Conservation (phyloP, 2,329 filamentous ascomycete species). For the Microcyclospora pomicola region DNA sequence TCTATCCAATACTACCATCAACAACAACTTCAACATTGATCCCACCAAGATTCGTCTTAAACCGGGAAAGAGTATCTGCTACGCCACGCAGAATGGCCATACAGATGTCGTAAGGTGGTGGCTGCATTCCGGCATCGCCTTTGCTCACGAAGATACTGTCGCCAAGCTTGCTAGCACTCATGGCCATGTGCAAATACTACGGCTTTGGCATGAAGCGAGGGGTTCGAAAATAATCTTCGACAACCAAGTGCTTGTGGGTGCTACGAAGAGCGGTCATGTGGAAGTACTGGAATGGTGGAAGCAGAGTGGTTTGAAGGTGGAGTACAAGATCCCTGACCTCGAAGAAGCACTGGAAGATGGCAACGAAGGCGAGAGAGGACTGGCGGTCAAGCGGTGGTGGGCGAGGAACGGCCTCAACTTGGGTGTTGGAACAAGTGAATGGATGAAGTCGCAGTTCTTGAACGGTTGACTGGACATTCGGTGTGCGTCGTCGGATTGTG, state of each 20-base stretch:
- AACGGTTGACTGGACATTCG: slow-evolving; percentile 4
- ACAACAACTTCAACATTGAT: slow-evolving; percentile 14
- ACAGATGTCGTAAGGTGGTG: slow-evolving; percentile 73
- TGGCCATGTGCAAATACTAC: slow-evolving; percentile 70
- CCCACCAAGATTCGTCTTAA: slow-evolving; percentile 45
- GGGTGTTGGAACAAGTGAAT: slow-evolving; percentile 70
- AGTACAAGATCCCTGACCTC: slow-evolving; percentile 91
- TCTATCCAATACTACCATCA: slow-evolving; percentile 25
- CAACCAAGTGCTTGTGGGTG: slow-evolving; percentile 67
- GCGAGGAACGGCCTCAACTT: slow-evolving; percentile 68
- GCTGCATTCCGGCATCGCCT: slow-evolving; percentile 66
- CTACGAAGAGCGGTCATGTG: slow-evolving; percentile 76
- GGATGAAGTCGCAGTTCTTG: slow-evolving; percentile 71
- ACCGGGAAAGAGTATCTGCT: slow-evolving; percentile 70
- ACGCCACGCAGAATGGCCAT: slow-evolving; percentile 71
- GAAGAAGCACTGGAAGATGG: slow-evolving; percentile 89
- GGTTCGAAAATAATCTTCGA: slow-evolving; percentile 71
- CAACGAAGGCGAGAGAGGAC: slow-evolving; percentile 52
- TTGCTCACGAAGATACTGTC: slow-evolving; percentile 67
- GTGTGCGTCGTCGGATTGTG: no score
- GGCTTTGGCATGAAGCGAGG: slow-evolving; percentile 65
- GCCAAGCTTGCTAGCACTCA: slow-evolving; percentile 73
- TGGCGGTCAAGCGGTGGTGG: slow-evolving; percentile 75
- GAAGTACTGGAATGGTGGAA: slow-evolving; percentile 90
- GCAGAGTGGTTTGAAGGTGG: slow-evolving; percentile 58